Evolutionary conservation across 2,329 filamentous ascomycete species (phyloP), one percentile per base, ranked within the genome.

Genomic region (Penicillium brevicompactum): DNA sequence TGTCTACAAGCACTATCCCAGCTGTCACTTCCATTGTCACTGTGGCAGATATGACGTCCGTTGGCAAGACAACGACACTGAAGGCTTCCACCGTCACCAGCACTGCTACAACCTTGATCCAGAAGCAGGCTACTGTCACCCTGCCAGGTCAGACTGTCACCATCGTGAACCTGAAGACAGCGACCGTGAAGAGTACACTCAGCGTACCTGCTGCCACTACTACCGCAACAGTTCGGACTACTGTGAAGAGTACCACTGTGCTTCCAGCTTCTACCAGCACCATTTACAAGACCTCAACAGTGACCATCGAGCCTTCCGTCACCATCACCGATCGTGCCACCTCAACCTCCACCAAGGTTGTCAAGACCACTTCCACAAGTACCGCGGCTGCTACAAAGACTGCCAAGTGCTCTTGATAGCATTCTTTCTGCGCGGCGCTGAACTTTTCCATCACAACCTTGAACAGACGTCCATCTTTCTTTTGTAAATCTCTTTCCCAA

Each of bases 221-320:
- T 22, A 66, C 58, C 21, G 47, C 37, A 22, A 62, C 58, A 3
- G 51, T 55, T 31, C 51, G 13, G 5, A 52, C 38, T 5, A 62
- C 56, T 1, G 21, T 58, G 4, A 62, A 61, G 38, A 53, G 46
- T n/a, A 67, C 65, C 1, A 42, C 60, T 49, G 59, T 61, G 22
- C 56, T 64, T 30, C 55, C 64, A 13, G 63, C 61, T 5, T 59
- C 66, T 6, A 62, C 61, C 5, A 67, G 57, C 53, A 70, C 64
- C 9, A 30, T 63, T 24, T 32, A 57, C 14, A 65, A 60, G 46
- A 62, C 60, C 3, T 66, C 61, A 3, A 55, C 59, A 7, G 61
- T 61, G 2, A 57, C 50, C 2, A 60, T 63, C n/a, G 41, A 41
- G 4, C 56, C 58, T 5, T 66, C 66, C 2, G 62, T 60, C 22